Percentiles rank a stretch among this genome's conserved stretches.
Evolutionary conservation across 495 filamentous ascomycete genomes (phyloP).

Genomic region (Physcia stellaris): DNA sequence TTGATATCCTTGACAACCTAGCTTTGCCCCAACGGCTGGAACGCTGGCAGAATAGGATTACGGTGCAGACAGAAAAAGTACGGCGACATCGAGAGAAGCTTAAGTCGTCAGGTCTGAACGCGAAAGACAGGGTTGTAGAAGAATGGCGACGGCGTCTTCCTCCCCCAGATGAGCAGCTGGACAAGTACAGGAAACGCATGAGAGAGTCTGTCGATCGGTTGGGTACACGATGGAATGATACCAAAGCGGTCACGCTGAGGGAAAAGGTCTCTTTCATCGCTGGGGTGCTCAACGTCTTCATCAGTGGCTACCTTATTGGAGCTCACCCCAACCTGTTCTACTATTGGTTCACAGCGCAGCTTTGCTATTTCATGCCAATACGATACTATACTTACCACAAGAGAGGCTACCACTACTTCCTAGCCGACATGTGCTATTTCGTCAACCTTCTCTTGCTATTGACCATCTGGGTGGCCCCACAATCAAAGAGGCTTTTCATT

Average conservation of each 20-base stretch:
- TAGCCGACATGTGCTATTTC: slow-evolving; percentile 96
- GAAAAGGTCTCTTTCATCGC: slow-evolving; percentile 96
- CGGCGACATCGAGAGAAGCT: slow-evolving; percentile 68
- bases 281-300: slow-evolving; percentile 91
- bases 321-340: slow-evolving; percentile 78
- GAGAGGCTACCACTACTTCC: slow-evolving; percentile 89
- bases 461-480: slow-evolving; percentile 80
- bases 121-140: slow-evolving; percentile 64
- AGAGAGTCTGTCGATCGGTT: slow-evolving; percentile 75
- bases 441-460: slow-evolving; percentile 79
- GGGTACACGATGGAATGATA: slow-evolving; percentile 73
- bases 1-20: slow-evolving; percentile 89
- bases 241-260: slow-evolving; percentile 69
- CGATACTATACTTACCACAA: slow-evolving; percentile 81
- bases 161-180: slow-evolving; percentile 80
- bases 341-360: slow-evolving; percentile 76
- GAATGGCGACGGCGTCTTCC: slow-evolving; percentile 76
- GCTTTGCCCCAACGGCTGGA: slow-evolving; percentile 80
- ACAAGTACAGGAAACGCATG: slow-evolving; percentile 81
- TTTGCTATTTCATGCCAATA: slow-evolving; percentile 92
- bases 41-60: slow-evolving; percentile 66
- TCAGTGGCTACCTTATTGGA: slow-evolving; percentile 88
- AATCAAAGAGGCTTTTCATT: slow-evolving; percentile 84
- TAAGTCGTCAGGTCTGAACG: slow-evolving; percentile 38
- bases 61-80: slow-evolving; percentile 72